These are phyloP conservation scores for Aureobasidium lini DNA, from an alignment of 2,329 filamentous ascomycete species.

Conservation along the genomic window DNA sequence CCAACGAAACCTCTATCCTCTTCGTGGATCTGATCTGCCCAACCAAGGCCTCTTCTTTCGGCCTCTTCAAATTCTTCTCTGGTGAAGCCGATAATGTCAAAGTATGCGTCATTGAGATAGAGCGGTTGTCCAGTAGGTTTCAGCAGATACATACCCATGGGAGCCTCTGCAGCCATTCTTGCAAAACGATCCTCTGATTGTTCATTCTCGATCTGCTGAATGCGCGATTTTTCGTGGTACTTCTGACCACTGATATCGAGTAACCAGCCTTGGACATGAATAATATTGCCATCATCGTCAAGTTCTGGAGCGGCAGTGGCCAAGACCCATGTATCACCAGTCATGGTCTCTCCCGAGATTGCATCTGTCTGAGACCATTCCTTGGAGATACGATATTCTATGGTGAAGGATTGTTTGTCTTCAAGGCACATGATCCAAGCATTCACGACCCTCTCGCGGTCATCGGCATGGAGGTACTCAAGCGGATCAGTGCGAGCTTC, in stretches of 20 bases:
- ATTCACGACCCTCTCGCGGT: conserved; percentile 26
- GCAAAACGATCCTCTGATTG: conserved; percentile 32
- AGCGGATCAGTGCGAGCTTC: conserved; percentile 1
- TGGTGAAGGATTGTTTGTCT: conserved; percentile 27
- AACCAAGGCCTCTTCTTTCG: conserved; percentile 23
- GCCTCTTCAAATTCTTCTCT: conserved; percentile 17
- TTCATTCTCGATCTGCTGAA: conserved; percentile 24
- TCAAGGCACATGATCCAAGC: conserved; percentile 27
- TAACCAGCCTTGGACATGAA: conserved; percentile 27
- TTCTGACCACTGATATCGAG: conserved; percentile 29
- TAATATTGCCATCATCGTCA: conserved; percentile 23
- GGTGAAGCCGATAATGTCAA: conserved; percentile 27
- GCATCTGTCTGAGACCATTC: conserved; percentile 26
- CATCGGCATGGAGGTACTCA: conserved; percentile 22
- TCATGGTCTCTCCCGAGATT: conserved; percentile 21
- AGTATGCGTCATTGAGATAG: conserved; percentile 35
- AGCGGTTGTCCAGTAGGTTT: conserved; percentile 27
- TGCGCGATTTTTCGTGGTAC: conserved; percentile 27
- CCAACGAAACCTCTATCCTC: conserved; percentile 31
- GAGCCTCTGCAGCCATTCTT: conserved; percentile 32
- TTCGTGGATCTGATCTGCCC: conserved; percentile 15
- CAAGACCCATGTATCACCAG: conserved; percentile 26
- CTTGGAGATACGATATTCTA: conserved; percentile 32
- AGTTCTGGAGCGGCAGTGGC: conserved; percentile 27
- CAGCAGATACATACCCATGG: conserved; percentile 33